These are phyloP conservation scores for Micromonas pusilla DNA, from an alignment of 139 green algal genomes.

Conservation along the genomic window DNA sequence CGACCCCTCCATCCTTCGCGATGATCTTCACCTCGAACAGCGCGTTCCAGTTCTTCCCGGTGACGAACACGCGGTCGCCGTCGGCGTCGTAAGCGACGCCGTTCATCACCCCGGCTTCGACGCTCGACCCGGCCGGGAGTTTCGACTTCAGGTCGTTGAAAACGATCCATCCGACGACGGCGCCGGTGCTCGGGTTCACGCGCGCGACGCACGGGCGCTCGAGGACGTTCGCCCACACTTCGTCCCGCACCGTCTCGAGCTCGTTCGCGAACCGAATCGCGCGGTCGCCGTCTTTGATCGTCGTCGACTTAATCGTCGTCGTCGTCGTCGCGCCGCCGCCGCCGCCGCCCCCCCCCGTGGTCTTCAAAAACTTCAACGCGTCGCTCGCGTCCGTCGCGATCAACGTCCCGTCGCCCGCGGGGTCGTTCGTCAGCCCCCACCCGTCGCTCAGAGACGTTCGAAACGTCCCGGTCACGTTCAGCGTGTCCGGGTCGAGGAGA, in stretches of 20 bases:
- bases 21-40: slow-evolving; percentile 14
- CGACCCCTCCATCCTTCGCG: background rate
- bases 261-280: slow-evolving; percentile 14
- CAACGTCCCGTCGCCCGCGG: background rate
- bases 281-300: background rate
- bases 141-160: background rate
- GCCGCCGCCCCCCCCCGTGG: too few species aligned
- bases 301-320: background rate
- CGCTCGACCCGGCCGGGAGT: background rate
- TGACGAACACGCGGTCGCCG: background rate
- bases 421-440: background rate
- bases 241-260: slow-evolving; percentile 4
- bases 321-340: background rate
- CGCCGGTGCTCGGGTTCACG: slow-evolving; percentile 7
- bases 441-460: background rate
- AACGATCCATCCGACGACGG: slow-evolving; percentile 17
- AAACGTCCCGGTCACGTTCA: background rate
- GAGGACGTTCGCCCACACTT: slow-evolving; percentile 21
- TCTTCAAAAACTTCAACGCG: background rate
- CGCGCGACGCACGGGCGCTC: slow-evolving; percentile 3
- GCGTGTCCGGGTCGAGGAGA: background rate
- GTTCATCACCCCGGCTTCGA: background rate
- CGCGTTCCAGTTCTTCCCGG: background rate
- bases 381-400: background rate
- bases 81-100: slow-evolving; percentile 19